phyloP scores from a whole-genome alignment of 2,329 filamentous ascomycete species.

The Graphilbum sp. region DNA sequence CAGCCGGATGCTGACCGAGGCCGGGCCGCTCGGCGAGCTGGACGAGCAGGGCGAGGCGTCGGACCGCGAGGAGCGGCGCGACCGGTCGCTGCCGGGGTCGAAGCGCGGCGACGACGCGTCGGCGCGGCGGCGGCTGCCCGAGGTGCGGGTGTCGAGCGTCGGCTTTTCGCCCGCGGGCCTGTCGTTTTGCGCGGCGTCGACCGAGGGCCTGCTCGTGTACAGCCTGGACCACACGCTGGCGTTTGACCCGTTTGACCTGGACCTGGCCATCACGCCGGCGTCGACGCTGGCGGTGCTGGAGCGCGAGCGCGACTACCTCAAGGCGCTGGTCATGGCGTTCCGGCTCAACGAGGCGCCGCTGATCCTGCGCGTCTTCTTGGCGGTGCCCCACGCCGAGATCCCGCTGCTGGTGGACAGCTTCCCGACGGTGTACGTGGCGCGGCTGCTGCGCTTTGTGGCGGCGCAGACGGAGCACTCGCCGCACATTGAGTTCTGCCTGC shows the following conservation, averaged over 20 bases:
- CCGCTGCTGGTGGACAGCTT: slow-evolving; percentile 61
- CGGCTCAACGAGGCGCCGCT: slow-evolving; percentile 76
- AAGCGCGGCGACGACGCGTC: slow-evolving; percentile 74
- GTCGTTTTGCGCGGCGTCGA: slow-evolving; percentile 86
- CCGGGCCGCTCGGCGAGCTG: slow-evolving; percentile 67
- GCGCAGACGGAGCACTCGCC: slow-evolving; percentile 77
- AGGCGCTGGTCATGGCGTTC: slow-evolving; percentile 93
- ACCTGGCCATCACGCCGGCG: slow-evolving; percentile 81
- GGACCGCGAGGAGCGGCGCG: slow-evolving; percentile 40
- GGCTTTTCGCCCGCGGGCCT: slow-evolving; percentile 80
- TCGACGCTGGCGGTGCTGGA: slow-evolving; percentile 57
- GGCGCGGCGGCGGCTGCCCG: slow-evolving; percentile 56
- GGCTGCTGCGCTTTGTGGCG: slow-evolving; percentile 74
- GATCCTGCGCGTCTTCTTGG: slow-evolving; percentile 72
- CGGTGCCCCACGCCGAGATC: slow-evolving; percentile 60
- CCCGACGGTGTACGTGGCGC: slow-evolving; percentile 71
- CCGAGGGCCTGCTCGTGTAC: slow-evolving; percentile 87
- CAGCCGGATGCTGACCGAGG: slow-evolving; percentile 80
- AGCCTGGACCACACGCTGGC: slow-evolving; percentile 69
- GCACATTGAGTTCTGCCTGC: slow-evolving; percentile 84
- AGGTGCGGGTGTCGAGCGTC: slow-evolving; percentile 71
- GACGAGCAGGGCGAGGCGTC: slow-evolving; percentile 80
- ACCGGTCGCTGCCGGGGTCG: slow-evolving; percentile 66
- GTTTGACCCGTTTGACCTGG: slow-evolving; percentile 93
- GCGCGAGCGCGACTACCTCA: slow-evolving; percentile 63